Evolutionary conservation across 345 rosid genomes (phyloP), one percentile per base, ranked within the genome.

Genomic region (Rhizophora apiculata): DNA sequence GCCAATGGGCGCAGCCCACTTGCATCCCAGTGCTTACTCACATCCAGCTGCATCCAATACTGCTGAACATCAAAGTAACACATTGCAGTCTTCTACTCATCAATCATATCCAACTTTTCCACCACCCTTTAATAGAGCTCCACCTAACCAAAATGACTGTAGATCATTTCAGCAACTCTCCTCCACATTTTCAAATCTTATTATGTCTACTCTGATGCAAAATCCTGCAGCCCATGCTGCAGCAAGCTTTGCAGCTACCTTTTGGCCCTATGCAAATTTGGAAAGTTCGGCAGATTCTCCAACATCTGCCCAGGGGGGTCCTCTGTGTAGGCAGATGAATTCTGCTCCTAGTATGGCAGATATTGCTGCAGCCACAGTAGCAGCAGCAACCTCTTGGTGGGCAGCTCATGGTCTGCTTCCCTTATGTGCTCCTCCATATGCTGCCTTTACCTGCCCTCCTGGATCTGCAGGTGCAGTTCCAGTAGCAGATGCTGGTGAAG

Each of bases 301-400:
- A 8, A 59, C 79, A 64, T 78, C 79, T 60, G 57, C 65, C 43
- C 86, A 74, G 61, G 86, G 80, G 69, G 73, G 81, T 54, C 78
- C 76, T 63, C 76, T 74, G 66, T 67, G 82, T 58, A 67, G 80
- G 63, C 89, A 79, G 69, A 76, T 79, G 70, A 82, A 72, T 80
- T 74, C 87, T 67, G 75, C 82, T 69, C 83, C 96, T 21, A 80
- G 85, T 81, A 73, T 86, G 85, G 87, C 91, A 63, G 89, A 89
- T 62, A 79, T 89, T 76, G 96, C 89, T 64, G 94, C 89, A 70
- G 90, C 98, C 63, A 93, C 94, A 62, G 94, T 93, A 58, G 92
- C 97, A 62, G 98, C 98, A 73, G 98, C 98, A 71, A 85, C 92
- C 72, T 94, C 98, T 57, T 93, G 98, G 98, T 93, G 98, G 98